Base-by-base conservation (phyloP, 768 basidiomycete genomes). In the Pisolithus sp. region DNA sequence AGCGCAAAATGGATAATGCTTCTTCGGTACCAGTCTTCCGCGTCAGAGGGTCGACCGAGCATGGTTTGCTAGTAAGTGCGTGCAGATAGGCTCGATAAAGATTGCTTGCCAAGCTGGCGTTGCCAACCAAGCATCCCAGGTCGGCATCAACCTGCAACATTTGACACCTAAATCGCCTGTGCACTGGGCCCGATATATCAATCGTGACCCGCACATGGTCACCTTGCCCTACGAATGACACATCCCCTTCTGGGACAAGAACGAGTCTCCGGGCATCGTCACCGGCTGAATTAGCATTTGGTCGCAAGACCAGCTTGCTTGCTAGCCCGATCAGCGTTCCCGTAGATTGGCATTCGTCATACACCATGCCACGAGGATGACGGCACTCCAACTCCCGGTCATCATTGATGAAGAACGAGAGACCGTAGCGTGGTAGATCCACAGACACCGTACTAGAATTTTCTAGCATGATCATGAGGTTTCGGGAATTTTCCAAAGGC, bases 261-360 rank as follows among this genome's bases (percentile, higher is more conserved):
- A 78, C 64, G 8, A 49, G 54, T 13, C 66, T 53, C 1, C 53
- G 54, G 10, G 53, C 17, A 18, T 57, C 44, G 21, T 53, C 54
- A 0, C 31, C 50, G 0, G 9, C 13, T 23, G 36, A 7, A 18
- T 40, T 15, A 17, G 2, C 17, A 57, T 64, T 44, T 57, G 61
- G 59, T 10, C 74, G 66, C 40, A 78, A 67, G 5, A 79, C 66
- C 12, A 77, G 71, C 36, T 62, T 70, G 34, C 63, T 71, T 31
- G 39, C 36, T 31, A 80, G 57, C 17, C 78, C 79, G 31, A 76
- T 68, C 57, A 81, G 60, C 1, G 75, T 72, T 1, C 76, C 75
- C 1, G 62, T 60, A 1, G 67, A 74, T 52, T 79, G 79, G 34
- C 63, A 45, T 2, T 47, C 1, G 48, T 77, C 74, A n/a, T 78